Conservation (phyloP, 371 early-diverging fungal species). For the Mortierella polycephala region DNA sequence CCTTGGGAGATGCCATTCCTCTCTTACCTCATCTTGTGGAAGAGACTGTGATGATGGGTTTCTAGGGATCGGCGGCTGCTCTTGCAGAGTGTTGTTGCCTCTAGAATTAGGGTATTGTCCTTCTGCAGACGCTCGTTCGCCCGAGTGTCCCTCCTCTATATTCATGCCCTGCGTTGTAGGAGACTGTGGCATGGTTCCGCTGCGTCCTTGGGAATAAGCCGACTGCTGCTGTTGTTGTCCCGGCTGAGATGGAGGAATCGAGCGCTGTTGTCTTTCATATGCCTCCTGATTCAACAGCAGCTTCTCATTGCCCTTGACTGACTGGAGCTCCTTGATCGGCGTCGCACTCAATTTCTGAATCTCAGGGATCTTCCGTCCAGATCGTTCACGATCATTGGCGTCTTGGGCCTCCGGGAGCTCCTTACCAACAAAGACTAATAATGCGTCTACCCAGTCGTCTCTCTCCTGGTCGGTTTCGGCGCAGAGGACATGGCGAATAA, state of each 20-base stretch:
- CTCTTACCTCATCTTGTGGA: conserved; percentile 38
- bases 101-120: conserved; percentile 16
- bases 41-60: conserved; percentile 41
- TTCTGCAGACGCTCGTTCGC: conserved; percentile 23
- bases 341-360: conserved; percentile 47
- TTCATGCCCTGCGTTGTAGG: conserved; percentile 20
- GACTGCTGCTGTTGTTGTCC: conserved; percentile 9
- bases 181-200: conserved; percentile 25
- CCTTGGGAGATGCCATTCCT: neutral
- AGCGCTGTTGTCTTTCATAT: conserved; percentile 45
- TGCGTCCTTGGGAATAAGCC: conserved; percentile 17
- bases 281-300: conserved; percentile 36
- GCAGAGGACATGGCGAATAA: conserved; percentile 82
- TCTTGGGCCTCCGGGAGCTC: conserved; percentile 52
- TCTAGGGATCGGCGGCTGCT: conserved; percentile 16
- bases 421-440: conserved; percentile 63
- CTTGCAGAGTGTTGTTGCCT: conserved; percentile 20
- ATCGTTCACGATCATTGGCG: conserved; percentile 58
- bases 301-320: conserved; percentile 45
- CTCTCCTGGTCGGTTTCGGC: conserved; percentile 90
- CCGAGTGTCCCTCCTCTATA: conserved; percentile 25
- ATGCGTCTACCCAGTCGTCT: conserved; percentile 87
- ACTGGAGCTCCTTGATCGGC: conserved; percentile 42
- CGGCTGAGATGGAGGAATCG: conserved; percentile 31
- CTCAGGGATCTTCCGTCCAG: conserved; percentile 55